Conservation (phyloP, 1,139 yeast species). For the Debaryomyces robertsiae region DNA sequence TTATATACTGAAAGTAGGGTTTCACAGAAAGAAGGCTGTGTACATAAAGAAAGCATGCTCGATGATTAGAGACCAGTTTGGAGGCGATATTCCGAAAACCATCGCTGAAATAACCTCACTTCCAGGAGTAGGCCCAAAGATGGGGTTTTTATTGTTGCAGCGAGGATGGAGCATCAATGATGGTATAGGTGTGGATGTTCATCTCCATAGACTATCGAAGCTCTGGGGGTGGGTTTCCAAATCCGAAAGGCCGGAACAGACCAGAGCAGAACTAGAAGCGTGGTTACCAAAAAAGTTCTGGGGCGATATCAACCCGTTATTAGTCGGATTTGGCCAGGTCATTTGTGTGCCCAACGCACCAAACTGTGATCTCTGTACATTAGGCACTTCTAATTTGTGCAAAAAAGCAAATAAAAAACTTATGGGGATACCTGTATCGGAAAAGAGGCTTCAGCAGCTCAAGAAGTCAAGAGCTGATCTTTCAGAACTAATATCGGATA, state of each 20-base stretch:
- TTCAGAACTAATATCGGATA: constrained; percentile 22
- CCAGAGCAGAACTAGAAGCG: constrained; percentile 64
- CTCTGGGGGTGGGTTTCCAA: constrained; percentile 79
- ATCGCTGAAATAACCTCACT: constrained; percentile 65
- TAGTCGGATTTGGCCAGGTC: constrained; percentile 94
- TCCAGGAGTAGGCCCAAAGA: constrained; percentile 97
- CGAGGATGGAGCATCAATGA: constrained; percentile 74
- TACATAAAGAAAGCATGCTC: constrained; percentile 67
- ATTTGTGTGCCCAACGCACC: constrained; percentile 75
- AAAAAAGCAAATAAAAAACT: constrained; percentile 50
- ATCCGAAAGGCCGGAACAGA: constrained; percentile 70
- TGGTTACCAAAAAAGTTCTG: constrained; percentile 79
- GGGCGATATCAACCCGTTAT: constrained; percentile 80
- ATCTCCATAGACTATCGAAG: constrained; percentile 77
- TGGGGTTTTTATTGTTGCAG: constrained; percentile 83
- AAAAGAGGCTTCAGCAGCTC: constrained; percentile 36
- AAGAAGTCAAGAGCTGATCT: constrained; percentile 39
- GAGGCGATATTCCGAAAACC: constrained; percentile 70
- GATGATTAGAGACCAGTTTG: constrained; percentile 51
- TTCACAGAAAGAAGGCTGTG: constrained; percentile 76
- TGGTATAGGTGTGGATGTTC: constrained; percentile 96
- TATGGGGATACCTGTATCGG: constrained; percentile 33
- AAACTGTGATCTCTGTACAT: constrained; percentile 73
- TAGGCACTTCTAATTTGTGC: constrained; percentile 56
- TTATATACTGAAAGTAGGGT: constrained; percentile 80